Percentiles rank a stretch among this genome's conserved stretches.
Evolutionary conservation across 2,329 filamentous ascomycete species (phyloP).

Genomic region (Pseudonectria foliicola): DNA sequence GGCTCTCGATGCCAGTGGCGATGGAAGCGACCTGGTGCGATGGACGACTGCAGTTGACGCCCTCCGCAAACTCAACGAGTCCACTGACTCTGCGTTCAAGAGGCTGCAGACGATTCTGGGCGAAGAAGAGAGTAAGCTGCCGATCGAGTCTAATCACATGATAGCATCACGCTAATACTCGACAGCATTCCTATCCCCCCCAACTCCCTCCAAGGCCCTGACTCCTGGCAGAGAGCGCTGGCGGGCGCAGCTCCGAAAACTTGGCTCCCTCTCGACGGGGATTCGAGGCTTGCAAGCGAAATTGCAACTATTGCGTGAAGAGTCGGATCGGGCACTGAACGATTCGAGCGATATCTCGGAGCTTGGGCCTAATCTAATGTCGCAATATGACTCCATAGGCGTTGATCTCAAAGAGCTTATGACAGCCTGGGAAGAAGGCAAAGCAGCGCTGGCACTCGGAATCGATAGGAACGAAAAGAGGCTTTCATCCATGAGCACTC

Average conservation of each 20-base stretch:
- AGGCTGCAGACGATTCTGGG: constrained; percentile 62
- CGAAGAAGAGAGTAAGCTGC: constrained; percentile 67
- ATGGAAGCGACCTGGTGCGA: constrained; percentile 65
- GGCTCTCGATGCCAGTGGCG: constrained; percentile 75
- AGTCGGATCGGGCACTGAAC: constrained; percentile 74
- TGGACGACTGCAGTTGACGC: constrained; percentile 75
- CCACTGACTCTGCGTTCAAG: constrained; percentile 55
- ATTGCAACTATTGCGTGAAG: constrained; percentile 83
- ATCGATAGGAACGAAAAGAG: constrained; percentile 75
- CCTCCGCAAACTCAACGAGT: constrained; percentile 57
- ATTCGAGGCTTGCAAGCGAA: constrained; percentile 92
- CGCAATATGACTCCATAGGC: constrained; percentile 93
- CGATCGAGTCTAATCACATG: constrained; percentile 10
- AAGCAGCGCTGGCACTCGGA: constrained; percentile 70
- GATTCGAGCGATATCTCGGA: constrained; percentile 66
- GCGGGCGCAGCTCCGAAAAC: constrained; percentile 78
- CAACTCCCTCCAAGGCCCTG: constrained; percentile 52
- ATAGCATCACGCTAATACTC: constrained; percentile 4
- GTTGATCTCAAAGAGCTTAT: constrained; percentile 74
- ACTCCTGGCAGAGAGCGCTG: constrained; percentile 76
- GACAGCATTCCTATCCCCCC: constrained; percentile 44
- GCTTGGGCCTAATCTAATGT: constrained; percentile 69
- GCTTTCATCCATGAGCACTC: constrained; percentile 53
- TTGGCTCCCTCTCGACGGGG: constrained; percentile 81
- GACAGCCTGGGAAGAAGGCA: constrained; percentile 82